Base-by-base conservation (phyloP, 176 grass and related monocot species). In the Ampelocalamus luodianensis region DNA sequence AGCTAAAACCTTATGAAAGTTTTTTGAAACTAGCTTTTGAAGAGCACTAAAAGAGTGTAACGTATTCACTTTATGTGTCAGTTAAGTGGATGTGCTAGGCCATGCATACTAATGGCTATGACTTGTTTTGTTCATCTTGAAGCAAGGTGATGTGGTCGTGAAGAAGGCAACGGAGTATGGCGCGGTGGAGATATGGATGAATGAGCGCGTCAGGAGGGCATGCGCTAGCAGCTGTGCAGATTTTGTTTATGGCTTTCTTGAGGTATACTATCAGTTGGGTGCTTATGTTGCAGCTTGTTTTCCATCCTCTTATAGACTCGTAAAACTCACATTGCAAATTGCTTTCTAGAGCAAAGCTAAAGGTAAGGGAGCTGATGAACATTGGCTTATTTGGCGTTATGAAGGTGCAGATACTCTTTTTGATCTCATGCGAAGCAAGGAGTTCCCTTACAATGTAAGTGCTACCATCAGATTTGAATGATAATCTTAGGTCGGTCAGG, bases 121-220 rank as follows among this genome's bases (percentile, higher is more conserved):
- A n/a, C n/a, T 61, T 67, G 55, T 42, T 83, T 71, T 76, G 22
- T 63, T 82, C 53, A 75, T 76, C 42, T 89, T 83, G 39, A 92
- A 99, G 96, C 89, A 92, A 92, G 96, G 93, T 40, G 91, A 82
- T 90, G 65, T 99, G 50, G 96, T 96, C 10, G 65, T 99, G 83
- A 99, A 99, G 86, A 99, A 99, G 84, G 96, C 91, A n/a, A 99
- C 93, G 8, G 93, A 99, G 71, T 99, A 99, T 51, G 96, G 96
- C 0, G 96, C 93, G 0, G 96, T 99, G 14, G 96, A 99, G 78
- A 96, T 99, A 65, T 99, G 96, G 96, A 99, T 99, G 96, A 99
- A 99, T 22, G 93, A 99, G 84, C 89, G 91, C 14, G 90, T 92
- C 2, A 89, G 86, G 81, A 95, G 96, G 76, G 93, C 96, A 16